phyloP scores from a whole-genome alignment of 257 asterid genomes.

The Ilex aquifolium region DNA sequence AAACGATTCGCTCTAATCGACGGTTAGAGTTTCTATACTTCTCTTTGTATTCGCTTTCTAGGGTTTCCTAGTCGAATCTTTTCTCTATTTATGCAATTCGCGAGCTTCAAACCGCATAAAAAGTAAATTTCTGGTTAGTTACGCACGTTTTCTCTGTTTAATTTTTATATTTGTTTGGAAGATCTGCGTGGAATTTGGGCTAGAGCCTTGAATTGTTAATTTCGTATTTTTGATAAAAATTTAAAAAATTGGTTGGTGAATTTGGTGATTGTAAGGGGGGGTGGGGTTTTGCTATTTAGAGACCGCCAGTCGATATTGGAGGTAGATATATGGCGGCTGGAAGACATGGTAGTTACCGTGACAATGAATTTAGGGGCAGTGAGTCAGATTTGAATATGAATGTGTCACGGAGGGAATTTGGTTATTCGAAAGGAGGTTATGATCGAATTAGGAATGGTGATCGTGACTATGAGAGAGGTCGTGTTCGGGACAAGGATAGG shows the following conservation, averaged over 20 bases:
- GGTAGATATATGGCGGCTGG: slow-evolving; percentile 68
- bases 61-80: background rate
- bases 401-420: slow-evolving; percentile 39
- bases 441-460: slow-evolving; percentile 37
- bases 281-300: slow-evolving; percentile 9
- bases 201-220: slow-evolving; percentile 15
- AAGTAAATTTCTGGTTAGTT: background rate
- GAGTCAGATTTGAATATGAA: slow-evolving; percentile 49
- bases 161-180: background rate
- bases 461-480: slow-evolving; percentile 28
- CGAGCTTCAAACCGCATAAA: background rate
- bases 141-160: background rate
- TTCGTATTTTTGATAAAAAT: slow-evolving; percentile 2
- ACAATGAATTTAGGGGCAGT: slow-evolving; percentile 50
- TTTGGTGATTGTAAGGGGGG: slow-evolving; percentile 15
- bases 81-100: background rate
- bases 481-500: slow-evolving; percentile 23
- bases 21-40: background rate
- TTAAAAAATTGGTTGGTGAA: slow-evolving; percentile 3
- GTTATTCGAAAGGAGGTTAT: slow-evolving; percentile 39
- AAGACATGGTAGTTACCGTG: slow-evolving; percentile 65
- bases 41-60: background rate
- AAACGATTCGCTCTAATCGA: background rate
- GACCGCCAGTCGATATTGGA: background rate
- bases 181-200: background rate